Conservation (phyloP, 164 flowering plant species). For the Macadamia integrifolia region DNA sequence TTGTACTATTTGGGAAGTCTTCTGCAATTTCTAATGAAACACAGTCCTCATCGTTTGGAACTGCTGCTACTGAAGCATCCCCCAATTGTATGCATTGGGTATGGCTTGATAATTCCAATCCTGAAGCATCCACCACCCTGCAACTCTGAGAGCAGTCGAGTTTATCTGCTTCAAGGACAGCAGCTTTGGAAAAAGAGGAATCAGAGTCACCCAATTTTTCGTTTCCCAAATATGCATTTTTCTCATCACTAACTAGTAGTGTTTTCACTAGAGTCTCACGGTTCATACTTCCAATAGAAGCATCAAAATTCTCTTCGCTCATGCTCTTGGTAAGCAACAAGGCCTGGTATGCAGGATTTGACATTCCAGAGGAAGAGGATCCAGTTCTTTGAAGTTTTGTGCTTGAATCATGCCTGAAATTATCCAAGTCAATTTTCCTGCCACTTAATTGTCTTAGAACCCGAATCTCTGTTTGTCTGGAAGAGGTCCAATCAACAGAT, state of each 20-base stretch:
- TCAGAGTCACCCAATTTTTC: constrained; percentile 18
- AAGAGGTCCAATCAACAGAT: constrained; percentile 64
- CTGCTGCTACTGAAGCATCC: constrained; percentile 22
- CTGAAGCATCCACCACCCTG: constrained; percentile 25
- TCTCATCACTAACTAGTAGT: constrained; percentile 17
- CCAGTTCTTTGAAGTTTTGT: constrained; percentile 35
- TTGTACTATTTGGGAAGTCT: constrained; percentile 20
- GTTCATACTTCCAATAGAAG: constrained; percentile 24
- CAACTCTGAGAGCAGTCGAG: constrained; percentile 21
- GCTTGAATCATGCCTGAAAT: constrained; percentile 31
- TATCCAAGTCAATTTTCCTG: constrained; percentile 52
- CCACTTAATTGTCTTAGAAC: constrained; percentile 61
- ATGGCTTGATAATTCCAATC: constrained; percentile 32
- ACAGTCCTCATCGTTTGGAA: constrained; percentile 25
- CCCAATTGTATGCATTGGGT: constrained; percentile 15
- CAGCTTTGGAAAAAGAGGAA: constrained; percentile 13
- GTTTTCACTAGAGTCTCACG: constrained; percentile 18
- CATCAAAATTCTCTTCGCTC: constrained; percentile 36
- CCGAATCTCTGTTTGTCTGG: constrained; percentile 46
- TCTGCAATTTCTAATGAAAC: constrained; percentile 29
- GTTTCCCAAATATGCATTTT: constrained; percentile 24
- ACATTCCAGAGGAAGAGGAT: constrained; percentile 49
- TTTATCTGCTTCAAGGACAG: constrained; percentile 22
- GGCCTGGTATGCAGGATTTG: constrained; percentile 33
- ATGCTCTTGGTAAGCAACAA: constrained; percentile 28